Conservation (phyloP, 2,329 filamentous ascomycete genomes). For the Diaporthe batatas region DNA sequence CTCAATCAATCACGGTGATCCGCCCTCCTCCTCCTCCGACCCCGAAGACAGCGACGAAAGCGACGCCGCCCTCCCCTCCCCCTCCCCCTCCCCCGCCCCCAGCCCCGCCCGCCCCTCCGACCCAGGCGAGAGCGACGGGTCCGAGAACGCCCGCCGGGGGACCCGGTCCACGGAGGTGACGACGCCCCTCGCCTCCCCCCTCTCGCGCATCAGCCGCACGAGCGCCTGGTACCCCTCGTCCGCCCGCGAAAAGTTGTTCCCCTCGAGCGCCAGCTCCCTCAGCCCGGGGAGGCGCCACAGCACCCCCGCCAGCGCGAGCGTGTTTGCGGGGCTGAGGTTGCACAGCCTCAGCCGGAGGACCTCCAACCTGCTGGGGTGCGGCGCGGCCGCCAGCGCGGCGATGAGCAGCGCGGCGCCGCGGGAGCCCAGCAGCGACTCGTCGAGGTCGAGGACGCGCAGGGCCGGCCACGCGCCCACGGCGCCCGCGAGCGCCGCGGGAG, state of each 20-base stretch:
- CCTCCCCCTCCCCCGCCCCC: too few relatives aligned
- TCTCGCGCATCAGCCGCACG: not conserved
- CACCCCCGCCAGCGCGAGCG: not conserved
- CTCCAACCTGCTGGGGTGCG: not conserved
- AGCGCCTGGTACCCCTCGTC: not conserved
- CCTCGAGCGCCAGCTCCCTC: not conserved
- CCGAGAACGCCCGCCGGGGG: not conserved
- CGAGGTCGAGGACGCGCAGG: slow-evolving; percentile 6
- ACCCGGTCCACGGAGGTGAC: not conserved
- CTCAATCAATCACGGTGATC: too few relatives aligned
- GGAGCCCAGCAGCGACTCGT: slow-evolving; percentile 5
- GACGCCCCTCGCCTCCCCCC: not conserved
- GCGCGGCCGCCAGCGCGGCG: slow-evolving; percentile 1
- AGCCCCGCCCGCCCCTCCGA: not conserved
- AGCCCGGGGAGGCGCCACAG: not conserved
- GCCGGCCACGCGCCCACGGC: not conserved
- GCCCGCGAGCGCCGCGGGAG: not conserved
- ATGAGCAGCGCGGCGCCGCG: slow-evolving; percentile 25
- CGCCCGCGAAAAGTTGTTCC: not conserved
- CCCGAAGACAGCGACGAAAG: too few relatives aligned
- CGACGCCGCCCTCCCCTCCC: too few relatives aligned
- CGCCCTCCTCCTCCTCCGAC: too few relatives aligned
- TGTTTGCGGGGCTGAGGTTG: not conserved
- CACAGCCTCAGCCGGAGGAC: not conserved
- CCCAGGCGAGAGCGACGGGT: not conserved